Evolutionary conservation across 768 basidiomycete species (phyloP), one percentile per base, ranked within the genome.

Genomic region (Termitomyces sp.): DNA sequence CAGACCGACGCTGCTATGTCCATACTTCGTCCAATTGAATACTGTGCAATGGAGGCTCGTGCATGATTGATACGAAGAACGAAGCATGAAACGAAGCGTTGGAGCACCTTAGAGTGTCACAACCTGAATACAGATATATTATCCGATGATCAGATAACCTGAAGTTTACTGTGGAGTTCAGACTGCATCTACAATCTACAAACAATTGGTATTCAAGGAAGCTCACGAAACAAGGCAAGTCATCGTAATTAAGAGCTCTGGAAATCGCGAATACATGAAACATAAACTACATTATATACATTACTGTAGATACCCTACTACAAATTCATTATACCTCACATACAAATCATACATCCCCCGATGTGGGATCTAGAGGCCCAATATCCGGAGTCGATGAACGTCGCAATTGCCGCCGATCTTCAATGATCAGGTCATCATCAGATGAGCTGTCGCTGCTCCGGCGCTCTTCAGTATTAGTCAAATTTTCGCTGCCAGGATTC

Each of bases 361-460:
- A 30, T 8, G 10, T 36, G 6, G 49, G 28, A 30, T 58, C 57
- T 32, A 54, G n/a, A 18, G 55, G 44, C 13, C 41, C 61, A 5
- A 55, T 41, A 44, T 56, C 33, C 36, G 38, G 10, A 43, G 41
- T 51, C 26, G 61, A 54, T 32, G 63, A 50, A 36, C 53, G 38
- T 14, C 59, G 64, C 43, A 63, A 49, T 44, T 59, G 58, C 46
- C 63, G 58, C 46, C 56, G 53, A 57, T 65, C 69, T 54, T 65
- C 61, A 20, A 61, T 57, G 18, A 57, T 47, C 35, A 70, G 43
- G 35, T 72, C 75, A 51, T 79, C 80, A 36, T 82, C 84, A 16
- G 82, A 82, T 12, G 84, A 85, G 56, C 79, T 85, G 65, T 86
- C 84, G 54, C 81, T 87, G 63, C 83, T 83, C 83, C 84, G 86